These are phyloP conservation scores for Tolypocladium tundrense DNA, from an alignment of 2,329 filamentous ascomycete genomes.

Conservation along the genomic window DNA sequence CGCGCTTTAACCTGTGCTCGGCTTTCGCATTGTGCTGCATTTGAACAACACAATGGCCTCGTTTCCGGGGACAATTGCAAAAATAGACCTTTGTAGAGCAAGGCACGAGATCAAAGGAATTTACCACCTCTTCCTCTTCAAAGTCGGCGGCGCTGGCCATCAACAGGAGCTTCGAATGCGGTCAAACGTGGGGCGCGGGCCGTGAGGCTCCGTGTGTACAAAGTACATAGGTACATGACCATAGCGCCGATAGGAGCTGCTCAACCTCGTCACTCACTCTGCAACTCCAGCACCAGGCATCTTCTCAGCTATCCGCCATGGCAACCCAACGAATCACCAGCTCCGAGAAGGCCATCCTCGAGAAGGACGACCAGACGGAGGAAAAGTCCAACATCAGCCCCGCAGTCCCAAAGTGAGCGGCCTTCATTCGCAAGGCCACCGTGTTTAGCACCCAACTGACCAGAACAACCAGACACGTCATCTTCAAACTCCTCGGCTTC, in stretches of 20 bases:
- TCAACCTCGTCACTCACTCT: not conserved
- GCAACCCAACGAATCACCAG: slow-evolving; percentile 57
- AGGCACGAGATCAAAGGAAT: not conserved
- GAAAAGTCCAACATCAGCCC: slow-evolving; percentile 66
- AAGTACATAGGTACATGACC: not conserved
- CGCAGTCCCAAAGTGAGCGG: slow-evolving; percentile 68
- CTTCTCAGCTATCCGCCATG: slow-evolving; percentile 37
- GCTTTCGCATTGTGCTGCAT: not conserved
- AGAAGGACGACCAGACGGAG: slow-evolving; percentile 42
- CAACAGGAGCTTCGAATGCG: not conserved
- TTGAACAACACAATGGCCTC: too few species aligned
- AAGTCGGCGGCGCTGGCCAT: not conserved
- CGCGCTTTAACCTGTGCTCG: slow-evolving; percentile 1
- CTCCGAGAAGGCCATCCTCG: slow-evolving; percentile 55
- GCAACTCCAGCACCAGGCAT: not conserved
- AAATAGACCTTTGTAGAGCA: not conserved
- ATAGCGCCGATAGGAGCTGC: not conserved
- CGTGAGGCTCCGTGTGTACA: not conserved
- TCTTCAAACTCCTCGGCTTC: slow-evolving; percentile 82
- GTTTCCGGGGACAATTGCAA: not conserved
- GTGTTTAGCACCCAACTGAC: not conserved
- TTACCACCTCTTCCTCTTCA: not conserved
- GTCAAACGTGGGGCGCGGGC: not conserved
- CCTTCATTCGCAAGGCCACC: slow-evolving; percentile 1
- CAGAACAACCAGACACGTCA: slow-evolving; percentile 53